Conservation (phyloP, 2,329 filamentous ascomycete genomes). For the Cercospora sojina region DNA sequence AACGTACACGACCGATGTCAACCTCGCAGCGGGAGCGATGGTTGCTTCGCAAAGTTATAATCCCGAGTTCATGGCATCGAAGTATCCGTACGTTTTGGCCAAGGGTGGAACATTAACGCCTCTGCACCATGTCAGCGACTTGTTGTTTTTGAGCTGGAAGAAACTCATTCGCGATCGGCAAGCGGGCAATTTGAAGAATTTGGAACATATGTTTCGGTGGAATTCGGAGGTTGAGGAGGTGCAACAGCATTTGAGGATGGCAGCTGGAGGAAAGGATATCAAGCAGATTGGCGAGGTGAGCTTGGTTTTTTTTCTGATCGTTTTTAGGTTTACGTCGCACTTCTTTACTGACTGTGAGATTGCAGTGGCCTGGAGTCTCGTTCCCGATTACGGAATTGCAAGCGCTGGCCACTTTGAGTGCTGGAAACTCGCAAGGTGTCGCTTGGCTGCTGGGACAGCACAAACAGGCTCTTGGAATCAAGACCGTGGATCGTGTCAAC, state of each 20-base stretch:
- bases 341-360: neutral
- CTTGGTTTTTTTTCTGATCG: too few relatives aligned
- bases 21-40: neutral
- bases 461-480: conserved; percentile 9
- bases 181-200: neutral
- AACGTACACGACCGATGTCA: neutral
- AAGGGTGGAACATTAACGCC: neutral
- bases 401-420: conserved; percentile 8
- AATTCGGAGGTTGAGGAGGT: neutral
- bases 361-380: conserved; percentile 11
- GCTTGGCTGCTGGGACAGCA: conserved; percentile 17
- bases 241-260: neutral
- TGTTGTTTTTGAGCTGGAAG: conserved; percentile 12
- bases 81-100: neutral
- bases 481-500: conserved; percentile 15
- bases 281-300: conserved; percentile 4
- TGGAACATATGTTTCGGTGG: conserved; percentile 13
- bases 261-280: neutral
- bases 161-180: neutral
- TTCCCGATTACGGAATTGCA: conserved; percentile 1
- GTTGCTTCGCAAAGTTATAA: conserved; percentile 5
- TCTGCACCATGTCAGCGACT: conserved; percentile 7
- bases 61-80: neutral
- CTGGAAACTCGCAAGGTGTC: conserved; percentile 13
- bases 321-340: too few relatives aligned